These are phyloP conservation scores for Striga asiatica DNA, from an alignment of 257 asterid species.

Conservation along the genomic window DNA sequence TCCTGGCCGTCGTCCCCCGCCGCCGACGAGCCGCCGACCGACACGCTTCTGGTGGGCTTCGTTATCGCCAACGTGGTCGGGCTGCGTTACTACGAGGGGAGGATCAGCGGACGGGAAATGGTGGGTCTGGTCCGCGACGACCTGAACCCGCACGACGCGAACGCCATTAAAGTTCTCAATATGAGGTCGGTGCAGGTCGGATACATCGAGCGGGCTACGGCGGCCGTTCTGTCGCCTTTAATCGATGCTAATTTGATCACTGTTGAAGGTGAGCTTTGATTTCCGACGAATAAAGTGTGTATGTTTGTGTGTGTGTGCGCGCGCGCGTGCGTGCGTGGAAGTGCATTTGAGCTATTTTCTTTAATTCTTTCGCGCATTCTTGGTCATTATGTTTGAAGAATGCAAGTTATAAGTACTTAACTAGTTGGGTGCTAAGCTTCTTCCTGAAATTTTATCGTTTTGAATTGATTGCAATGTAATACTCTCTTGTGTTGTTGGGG, in stretches of 20 bases:
- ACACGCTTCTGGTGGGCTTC: constrained; percentile 50
- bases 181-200: constrained; percentile 54
- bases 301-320: too few relatives aligned
- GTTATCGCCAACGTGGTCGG: constrained; percentile 58
- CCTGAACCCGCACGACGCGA: constrained; percentile 35
- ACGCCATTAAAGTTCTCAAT: constrained; percentile 67
- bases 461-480: background rate
- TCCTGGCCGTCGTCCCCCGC: constrained; percentile 28
- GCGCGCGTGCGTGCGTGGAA: too few relatives aligned
- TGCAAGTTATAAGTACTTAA: too few relatives aligned
- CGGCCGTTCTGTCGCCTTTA: constrained; percentile 54
- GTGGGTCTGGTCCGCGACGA: constrained; percentile 70
- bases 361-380: too few relatives aligned
- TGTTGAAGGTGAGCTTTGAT: constrained; percentile 39
- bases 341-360: too few relatives aligned
- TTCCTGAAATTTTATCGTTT: too few relatives aligned
- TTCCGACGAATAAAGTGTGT: background rate
- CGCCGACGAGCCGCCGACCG: constrained; percentile 16
- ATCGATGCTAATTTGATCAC: constrained; percentile 37
- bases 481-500: background rate
- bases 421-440: too few relatives aligned
- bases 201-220: constrained; percentile 43
- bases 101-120: constrained; percentile 51
- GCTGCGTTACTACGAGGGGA: constrained; percentile 43
- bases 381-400: too few relatives aligned